phyloP scores from a whole-genome alignment of 805 yeast species.

The Saccharomyces kudriavzevii region DNA sequence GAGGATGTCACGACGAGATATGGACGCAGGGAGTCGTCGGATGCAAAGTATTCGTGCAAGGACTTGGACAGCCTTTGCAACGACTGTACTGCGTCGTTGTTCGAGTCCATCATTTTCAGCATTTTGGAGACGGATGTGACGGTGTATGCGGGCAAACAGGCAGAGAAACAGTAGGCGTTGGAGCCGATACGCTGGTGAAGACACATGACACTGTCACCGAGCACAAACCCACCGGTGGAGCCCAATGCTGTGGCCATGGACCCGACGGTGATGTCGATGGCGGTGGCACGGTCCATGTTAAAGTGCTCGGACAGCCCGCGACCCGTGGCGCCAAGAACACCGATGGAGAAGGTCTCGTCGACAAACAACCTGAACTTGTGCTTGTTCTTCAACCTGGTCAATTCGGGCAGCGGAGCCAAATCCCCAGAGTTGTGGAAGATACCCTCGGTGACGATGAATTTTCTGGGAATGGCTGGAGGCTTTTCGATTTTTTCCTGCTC shows the following conservation, averaged over 20 bases:
- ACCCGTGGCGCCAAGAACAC: slow-evolving; percentile 78
- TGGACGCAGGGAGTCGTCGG: slow-evolving; percentile 31
- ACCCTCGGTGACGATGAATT: slow-evolving; percentile 89
- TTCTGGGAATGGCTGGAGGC: slow-evolving; percentile 62
- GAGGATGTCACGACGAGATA: slow-evolving; percentile 48
- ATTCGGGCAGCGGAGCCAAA: slow-evolving; percentile 56
- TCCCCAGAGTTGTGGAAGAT: slow-evolving; percentile 78
- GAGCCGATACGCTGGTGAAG: slow-evolving; percentile 89
- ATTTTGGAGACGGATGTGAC: slow-evolving; percentile 57
- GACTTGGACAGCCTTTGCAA: slow-evolving; percentile 36
- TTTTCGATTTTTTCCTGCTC: slow-evolving; percentile 54
- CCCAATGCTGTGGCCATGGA: slow-evolving; percentile 76
- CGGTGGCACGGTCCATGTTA: slow-evolving; percentile 51
- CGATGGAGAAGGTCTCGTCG: slow-evolving; percentile 83
- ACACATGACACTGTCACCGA: slow-evolving; percentile 75
- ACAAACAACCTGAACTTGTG: slow-evolving; percentile 79
- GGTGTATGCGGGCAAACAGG: slow-evolving; percentile 87
- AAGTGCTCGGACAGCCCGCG: slow-evolving; percentile 76
- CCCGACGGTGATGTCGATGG: slow-evolving; percentile 80
- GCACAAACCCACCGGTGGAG: slow-evolving; percentile 88
- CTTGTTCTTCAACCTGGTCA: slow-evolving; percentile 67
- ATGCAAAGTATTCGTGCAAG: slow-evolving; percentile 36
- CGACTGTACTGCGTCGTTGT: slow-evolving; percentile 28
- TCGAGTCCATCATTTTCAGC: slow-evolving; percentile 40
- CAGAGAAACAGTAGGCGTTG: slow-evolving; percentile 85